These are phyloP conservation scores for Secale cereale DNA, from an alignment of 176 grass and related monocot genomes.

Conservation along the genomic window DNA sequence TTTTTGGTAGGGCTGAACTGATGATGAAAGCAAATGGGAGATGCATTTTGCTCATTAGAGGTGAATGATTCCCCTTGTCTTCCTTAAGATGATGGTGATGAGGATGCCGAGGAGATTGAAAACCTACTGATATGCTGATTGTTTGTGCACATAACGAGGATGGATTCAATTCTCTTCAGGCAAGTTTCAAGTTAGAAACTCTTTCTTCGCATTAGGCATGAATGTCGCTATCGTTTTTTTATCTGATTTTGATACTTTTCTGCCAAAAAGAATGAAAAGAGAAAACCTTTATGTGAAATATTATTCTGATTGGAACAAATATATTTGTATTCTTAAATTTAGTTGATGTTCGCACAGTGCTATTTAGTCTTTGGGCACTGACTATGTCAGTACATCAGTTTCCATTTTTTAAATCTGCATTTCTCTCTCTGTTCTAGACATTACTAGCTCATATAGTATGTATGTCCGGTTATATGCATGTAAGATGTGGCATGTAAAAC, in stretches of 20 bases:
- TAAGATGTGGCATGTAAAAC: no score
- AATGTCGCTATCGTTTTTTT: neutral
- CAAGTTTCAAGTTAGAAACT: neutral
- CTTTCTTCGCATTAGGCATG: neutral
- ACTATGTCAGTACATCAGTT: neutral
- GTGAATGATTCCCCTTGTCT: neutral
- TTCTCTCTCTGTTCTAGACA: neutral
- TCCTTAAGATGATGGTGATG: slow-evolving; percentile 38
- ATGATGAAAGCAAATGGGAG: slow-evolving; percentile 92
- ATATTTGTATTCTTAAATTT: slow-evolving; percentile 8
- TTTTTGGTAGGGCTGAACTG: slow-evolving; percentile 66
- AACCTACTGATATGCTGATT: slow-evolving; percentile 76
- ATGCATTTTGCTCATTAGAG: slow-evolving; percentile 16
- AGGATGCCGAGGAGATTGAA: slow-evolving; percentile 64
- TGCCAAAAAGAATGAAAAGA: neutral
- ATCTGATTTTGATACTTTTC: neutral
- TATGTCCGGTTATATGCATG: neutral
- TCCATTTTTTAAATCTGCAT: neutral
- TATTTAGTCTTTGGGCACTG: no score
- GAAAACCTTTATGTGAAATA: neutral
- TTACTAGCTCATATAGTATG: neutral
- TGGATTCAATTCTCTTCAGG: slow-evolving; percentile 87
- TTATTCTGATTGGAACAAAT: neutral
- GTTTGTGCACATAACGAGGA: slow-evolving; percentile 79
- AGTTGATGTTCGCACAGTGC: no score